Conservation (phyloP, 257 asterid species). For the Solanum medicagineum region DNA sequence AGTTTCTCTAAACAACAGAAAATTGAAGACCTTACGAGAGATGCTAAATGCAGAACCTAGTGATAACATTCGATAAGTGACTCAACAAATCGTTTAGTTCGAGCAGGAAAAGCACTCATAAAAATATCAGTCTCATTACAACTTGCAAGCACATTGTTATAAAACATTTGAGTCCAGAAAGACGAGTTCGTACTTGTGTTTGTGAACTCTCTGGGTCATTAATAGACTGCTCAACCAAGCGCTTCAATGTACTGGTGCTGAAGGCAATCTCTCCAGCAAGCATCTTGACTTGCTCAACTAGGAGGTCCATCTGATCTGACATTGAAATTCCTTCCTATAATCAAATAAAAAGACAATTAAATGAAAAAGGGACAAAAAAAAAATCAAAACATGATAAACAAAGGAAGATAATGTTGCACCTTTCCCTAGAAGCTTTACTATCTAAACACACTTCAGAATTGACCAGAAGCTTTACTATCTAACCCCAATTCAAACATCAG, state of each 20-base stretch:
- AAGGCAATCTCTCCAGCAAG: conserved; percentile 99
- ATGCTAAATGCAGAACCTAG: not conserved
- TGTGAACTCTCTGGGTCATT: conserved; percentile 76
- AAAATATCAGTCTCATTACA: not conserved
- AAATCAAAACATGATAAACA: not conserved
- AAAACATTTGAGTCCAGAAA: not conserved
- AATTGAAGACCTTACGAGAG: not conserved
- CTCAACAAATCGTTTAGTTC: not conserved
- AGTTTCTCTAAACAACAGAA: not conserved
- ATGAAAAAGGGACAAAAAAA: not conserved
- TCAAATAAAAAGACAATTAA: not conserved
- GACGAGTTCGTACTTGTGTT: conserved; percentile 39
- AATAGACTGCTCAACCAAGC: conserved; percentile 69
- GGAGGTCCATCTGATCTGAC: conserved; percentile 87
- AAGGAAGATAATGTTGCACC: not conserved
- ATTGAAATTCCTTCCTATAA: conserved; percentile 64
- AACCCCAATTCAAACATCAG: not conserved
- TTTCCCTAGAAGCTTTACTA: not conserved
- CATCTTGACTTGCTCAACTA: conserved; percentile 97
- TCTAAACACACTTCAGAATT: not conserved
- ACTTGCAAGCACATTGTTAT: not conserved
- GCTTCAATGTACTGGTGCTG: conserved; percentile 84
- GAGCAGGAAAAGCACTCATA: not conserved
- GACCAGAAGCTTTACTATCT: not conserved
- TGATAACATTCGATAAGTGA: not conserved